phyloP scores from a whole-genome alignment of 306 rosid genomes.

The Canavalia ensiformis region DNA sequence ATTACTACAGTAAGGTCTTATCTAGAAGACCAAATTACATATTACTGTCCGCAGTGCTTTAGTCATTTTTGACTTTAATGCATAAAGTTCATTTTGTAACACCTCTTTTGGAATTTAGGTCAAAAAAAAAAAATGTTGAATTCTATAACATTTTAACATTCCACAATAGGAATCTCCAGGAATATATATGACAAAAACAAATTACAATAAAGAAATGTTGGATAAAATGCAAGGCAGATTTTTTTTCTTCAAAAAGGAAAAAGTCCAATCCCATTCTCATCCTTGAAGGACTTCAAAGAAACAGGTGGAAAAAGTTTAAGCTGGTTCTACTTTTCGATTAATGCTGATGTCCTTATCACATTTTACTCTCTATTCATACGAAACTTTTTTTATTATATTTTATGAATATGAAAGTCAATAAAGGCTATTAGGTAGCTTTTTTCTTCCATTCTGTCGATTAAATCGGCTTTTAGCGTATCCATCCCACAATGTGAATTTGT shows the following conservation, averaged over 20 bases:
- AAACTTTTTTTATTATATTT: background rate
- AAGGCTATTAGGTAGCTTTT: constrained; percentile 8
- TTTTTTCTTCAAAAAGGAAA: background rate
- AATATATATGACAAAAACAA: background rate
- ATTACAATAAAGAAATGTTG: background rate
- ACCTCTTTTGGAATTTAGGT: background rate
- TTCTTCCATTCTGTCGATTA: background rate
- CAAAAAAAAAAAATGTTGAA: background rate
- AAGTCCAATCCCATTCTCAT: background rate
- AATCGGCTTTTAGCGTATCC: constrained; percentile 1
- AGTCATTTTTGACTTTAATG: background rate
- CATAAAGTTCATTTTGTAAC: background rate
- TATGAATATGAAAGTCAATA: constrained; percentile 38
- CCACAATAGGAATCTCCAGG: background rate
- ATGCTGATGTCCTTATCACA: background rate
- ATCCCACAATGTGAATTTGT: background rate
- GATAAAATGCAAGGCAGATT: background rate
- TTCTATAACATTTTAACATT: background rate
- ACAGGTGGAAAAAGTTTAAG: constrained; percentile 31
- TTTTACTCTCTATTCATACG: constrained; percentile 19
- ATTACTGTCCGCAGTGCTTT: background rate
- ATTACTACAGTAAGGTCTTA: background rate
- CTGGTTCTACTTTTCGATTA: constrained; percentile 26
- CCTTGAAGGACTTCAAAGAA: background rate
- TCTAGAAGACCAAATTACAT: background rate